Evolutionary conservation across 2,329 filamentous ascomycete species (phyloP).

Genomic region (Paraphaeosphaeria minitans): DNA sequence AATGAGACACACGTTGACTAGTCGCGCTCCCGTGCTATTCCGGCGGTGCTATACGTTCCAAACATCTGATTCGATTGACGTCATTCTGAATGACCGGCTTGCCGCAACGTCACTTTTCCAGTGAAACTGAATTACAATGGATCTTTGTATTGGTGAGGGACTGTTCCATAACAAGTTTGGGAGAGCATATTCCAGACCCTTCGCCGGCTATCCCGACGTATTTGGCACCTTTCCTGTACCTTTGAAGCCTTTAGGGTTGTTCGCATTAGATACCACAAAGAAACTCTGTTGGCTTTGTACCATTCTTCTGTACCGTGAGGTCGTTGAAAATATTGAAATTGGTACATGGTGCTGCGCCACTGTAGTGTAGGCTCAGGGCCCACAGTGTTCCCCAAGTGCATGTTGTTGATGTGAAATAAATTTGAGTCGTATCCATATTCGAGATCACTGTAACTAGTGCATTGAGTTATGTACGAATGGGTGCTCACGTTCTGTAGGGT

Average conservation of each 20-base stretch:
- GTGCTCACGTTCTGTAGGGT: conserved; percentile 27
- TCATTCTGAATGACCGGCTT: too few species aligned
- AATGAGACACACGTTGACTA: background rate
- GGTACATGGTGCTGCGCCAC: conserved; percentile 17
- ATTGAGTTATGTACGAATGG: conserved; percentile 44
- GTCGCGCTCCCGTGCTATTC: background rate
- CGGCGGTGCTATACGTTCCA: too few species aligned
- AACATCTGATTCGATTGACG: background rate
- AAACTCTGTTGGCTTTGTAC: conserved; percentile 5
- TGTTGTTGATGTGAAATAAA: conserved; percentile 44
- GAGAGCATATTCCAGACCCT: background rate
- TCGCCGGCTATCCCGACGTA: conserved; percentile 2
- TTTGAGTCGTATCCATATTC: conserved; percentile 45
- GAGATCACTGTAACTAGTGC: conserved; percentile 41
- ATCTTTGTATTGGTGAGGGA: too few species aligned
- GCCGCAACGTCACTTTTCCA: too few species aligned
- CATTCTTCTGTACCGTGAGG: conserved; percentile 12
- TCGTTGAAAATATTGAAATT: conserved; percentile 12
- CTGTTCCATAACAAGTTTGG: too few species aligned
- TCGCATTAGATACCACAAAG: conserved; percentile 17
- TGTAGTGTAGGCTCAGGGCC: conserved; percentile 29
- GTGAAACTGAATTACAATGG: too few species aligned
- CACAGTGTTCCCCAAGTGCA: conserved; percentile 28
- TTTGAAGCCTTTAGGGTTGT: conserved; percentile 11
- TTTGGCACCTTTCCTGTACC: conserved; percentile 11